These are phyloP conservation scores for Lipomyces spencermartinsiae DNA, from an alignment of 805 yeast genomes.

Conservation along the genomic window DNA sequence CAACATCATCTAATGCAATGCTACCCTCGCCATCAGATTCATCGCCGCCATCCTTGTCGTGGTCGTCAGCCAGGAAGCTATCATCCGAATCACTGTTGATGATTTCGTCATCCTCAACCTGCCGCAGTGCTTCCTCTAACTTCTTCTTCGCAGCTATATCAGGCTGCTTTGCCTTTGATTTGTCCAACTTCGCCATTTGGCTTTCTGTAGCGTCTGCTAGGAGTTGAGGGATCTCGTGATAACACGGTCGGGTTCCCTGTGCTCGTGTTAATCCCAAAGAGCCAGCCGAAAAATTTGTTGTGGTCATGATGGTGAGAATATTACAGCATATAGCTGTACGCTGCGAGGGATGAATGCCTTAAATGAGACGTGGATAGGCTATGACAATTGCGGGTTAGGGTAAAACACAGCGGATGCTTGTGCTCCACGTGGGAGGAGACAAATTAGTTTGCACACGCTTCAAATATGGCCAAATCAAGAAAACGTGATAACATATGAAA, in stretches of 20 bases:
- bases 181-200: neutral
- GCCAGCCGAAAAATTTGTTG: conserved; percentile 2
- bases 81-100: conserved; percentile 45
- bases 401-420: too few relatives aligned
- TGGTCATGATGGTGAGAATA: neutral
- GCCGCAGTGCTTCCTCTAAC: conserved; percentile 18
- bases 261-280: neutral
- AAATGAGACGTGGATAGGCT: neutral
- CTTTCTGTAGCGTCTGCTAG: neutral
- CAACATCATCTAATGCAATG: conserved; percentile 6
- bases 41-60: conserved; percentile 43
- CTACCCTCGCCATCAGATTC: conserved; percentile 47
- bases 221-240: neutral
- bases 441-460: neutral
- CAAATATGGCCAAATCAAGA: neutral
- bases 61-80: conserved; percentile 34
- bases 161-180: neutral
- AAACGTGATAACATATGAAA: too few relatives aligned
- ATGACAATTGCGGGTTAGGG: neutral
- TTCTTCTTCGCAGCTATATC: neutral
- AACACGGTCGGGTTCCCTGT: neutral
- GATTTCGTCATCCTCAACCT: conserved; percentile 47
- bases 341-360: neutral
- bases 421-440: too few relatives aligned
- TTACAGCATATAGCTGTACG: neutral